phyloP scores from a whole-genome alignment of 306 rosid genomes.

The Senna tora region DNA sequence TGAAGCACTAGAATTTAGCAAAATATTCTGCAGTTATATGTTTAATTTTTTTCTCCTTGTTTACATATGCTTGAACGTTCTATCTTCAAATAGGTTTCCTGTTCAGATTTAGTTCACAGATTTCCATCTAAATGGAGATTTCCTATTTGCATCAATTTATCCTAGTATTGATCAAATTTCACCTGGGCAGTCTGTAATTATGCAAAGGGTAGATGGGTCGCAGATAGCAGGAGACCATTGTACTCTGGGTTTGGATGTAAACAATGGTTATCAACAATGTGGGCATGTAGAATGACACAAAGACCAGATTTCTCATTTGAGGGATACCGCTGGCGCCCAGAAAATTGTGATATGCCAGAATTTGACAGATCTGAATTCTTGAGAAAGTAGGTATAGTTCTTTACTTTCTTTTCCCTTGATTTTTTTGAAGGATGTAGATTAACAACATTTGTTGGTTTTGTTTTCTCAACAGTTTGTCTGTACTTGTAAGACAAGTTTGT shows the following conservation, averaged over 20 bases:
- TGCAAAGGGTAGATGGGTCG: slow-evolving; percentile 23
- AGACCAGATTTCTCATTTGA: slow-evolving; percentile 15
- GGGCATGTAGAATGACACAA: slow-evolving; percentile 15
- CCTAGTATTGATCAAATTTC: neutral
- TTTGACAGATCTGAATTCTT: slow-evolving; percentile 17
- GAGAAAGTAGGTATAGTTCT: slow-evolving; percentile 13
- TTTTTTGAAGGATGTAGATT: neutral
- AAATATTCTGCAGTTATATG: neutral
- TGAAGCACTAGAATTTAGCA: neutral
- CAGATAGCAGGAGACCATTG: slow-evolving; percentile 18
- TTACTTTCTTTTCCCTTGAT: neutral
- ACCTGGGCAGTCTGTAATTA: slow-evolving; percentile 1
- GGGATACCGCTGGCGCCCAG: slow-evolving; percentile 13
- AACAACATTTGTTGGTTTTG: neutral
- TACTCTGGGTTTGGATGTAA: slow-evolving; percentile 19
- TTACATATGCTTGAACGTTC: neutral
- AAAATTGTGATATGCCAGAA: slow-evolving; percentile 21
- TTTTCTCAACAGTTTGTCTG: neutral
- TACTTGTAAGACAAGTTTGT: neutral
- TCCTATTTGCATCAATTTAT: neutral
- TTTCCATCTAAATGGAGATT: neutral
- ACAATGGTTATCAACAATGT: slow-evolving; percentile 4
- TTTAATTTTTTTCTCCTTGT: neutral
- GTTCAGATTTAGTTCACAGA: neutral
- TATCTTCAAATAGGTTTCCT: neutral